These are phyloP conservation scores for Vigna hirtella DNA, from an alignment of 306 rosid species.

Conservation along the genomic window DNA sequence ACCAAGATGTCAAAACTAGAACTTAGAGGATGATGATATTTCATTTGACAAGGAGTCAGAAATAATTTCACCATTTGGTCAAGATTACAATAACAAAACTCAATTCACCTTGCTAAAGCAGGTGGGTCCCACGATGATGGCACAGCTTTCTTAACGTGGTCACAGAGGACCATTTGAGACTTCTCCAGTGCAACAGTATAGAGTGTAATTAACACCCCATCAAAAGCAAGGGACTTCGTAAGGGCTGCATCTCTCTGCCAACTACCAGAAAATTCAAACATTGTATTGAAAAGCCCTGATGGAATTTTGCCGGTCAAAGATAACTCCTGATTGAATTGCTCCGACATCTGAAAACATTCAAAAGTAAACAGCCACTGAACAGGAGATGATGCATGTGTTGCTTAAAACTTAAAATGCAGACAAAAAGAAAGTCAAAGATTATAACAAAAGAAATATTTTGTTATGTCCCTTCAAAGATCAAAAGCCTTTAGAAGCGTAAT, in stretches of 20 bases:
- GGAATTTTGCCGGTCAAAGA: slow-evolving; percentile 93
- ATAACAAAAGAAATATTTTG: too few relatives aligned
- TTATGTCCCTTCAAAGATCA: too few relatives aligned
- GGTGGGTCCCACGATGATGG: slow-evolving; percentile 96
- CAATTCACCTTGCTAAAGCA: slow-evolving; percentile 81
- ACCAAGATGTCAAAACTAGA: slow-evolving; percentile 32
- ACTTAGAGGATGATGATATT: slow-evolving; percentile 19
- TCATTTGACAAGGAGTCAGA: slow-evolving; percentile 34
- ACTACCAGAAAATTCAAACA: slow-evolving; percentile 94
- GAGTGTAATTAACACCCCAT: slow-evolving; percentile 92
- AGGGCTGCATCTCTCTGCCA: slow-evolving; percentile 98
- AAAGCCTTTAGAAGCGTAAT: slow-evolving; percentile 34
- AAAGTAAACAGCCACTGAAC: slow-evolving; percentile 39
- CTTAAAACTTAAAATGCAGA: slow-evolving; percentile 13
- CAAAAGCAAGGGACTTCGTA: slow-evolving; percentile 92
- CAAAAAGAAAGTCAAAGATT: slow-evolving; percentile 4
- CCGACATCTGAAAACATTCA: slow-evolving; percentile 81
- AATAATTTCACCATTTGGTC: slow-evolving; percentile 28
- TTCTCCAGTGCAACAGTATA: slow-evolving; percentile 93
- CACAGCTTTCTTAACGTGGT: slow-evolving; percentile 77
- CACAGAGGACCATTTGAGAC: slow-evolving; percentile 83
- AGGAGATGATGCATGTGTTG: slow-evolving; percentile 26
- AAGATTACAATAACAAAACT: slow-evolving; percentile 33
- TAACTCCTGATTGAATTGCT: slow-evolving; percentile 95
- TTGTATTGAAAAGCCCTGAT: slow-evolving; percentile 91